phyloP scores from a whole-genome alignment of 164 flowering plant genomes.

The Aristolochia fimbriata region DNA sequence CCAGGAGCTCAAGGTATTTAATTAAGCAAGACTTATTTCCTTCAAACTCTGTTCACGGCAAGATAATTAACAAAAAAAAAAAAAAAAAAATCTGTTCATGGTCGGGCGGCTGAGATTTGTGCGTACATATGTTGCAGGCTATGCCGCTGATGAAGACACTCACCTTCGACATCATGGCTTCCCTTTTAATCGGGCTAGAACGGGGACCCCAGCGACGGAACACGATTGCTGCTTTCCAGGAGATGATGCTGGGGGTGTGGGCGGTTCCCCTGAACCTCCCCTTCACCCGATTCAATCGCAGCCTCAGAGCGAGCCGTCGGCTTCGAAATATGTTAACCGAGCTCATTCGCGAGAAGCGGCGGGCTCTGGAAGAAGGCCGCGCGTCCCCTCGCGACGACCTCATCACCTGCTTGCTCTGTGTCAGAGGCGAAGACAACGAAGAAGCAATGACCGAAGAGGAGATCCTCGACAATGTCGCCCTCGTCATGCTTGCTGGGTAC shows the following conservation, averaged over 20 bases:
- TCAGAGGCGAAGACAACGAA: slow-evolving; percentile 6
- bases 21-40: neutral
- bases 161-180: slow-evolving; percentile 54
- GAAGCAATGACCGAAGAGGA: slow-evolving; percentile 28
- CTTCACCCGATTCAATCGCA: slow-evolving; percentile 46
- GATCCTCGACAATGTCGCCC: slow-evolving; percentile 39
- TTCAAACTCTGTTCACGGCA: too few species aligned
- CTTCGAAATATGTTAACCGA: slow-evolving; percentile 20
- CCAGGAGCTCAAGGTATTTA: slow-evolving; percentile 17
- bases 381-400: slow-evolving; percentile 42
- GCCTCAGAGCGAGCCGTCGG: slow-evolving; percentile 37
- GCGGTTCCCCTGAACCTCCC: slow-evolving; percentile 60
- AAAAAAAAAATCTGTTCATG: neutral
- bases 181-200: slow-evolving; percentile 44
- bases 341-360: slow-evolving; percentile 29
- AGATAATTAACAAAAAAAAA: too few species aligned
- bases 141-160: slow-evolving; percentile 55
- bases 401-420: slow-evolving; percentile 43
- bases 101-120: too few species aligned
- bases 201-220: slow-evolving; percentile 28
- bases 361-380: slow-evolving; percentile 18
- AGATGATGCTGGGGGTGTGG: slow-evolving; percentile 49
- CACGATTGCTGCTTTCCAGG: slow-evolving; percentile 22
- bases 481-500: slow-evolving; percentile 54
- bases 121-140: slow-evolving; percentile 18